Conservation (phyloP, 176 grass and related monocot species). For the Oryza brachyantha region DNA sequence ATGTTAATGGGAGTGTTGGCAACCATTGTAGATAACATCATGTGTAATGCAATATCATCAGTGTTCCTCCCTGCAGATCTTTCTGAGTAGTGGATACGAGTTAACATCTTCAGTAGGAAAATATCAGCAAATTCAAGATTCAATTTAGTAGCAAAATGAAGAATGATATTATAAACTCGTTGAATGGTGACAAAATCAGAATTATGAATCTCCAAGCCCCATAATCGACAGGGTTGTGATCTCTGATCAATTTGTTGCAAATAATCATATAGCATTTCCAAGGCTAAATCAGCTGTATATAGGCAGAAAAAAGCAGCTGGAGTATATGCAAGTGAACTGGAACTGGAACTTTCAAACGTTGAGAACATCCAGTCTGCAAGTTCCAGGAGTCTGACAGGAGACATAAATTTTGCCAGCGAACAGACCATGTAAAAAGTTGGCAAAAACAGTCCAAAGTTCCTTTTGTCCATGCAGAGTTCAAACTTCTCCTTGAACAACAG, state of each 20-base stretch:
- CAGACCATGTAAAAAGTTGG: conserved; percentile 58
- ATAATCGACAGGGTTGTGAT: conserved; percentile 41
- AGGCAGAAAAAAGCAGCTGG: conserved; percentile 56
- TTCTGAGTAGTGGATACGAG: conserved; percentile 42
- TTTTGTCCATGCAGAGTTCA: conserved; percentile 44
- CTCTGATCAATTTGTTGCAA: conserved; percentile 33
- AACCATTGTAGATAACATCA: conserved; percentile 63
- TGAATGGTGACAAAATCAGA: conserved; percentile 55
- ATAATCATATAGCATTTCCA: conserved; percentile 55
- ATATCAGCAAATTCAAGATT: conserved; percentile 75
- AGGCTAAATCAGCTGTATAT: conserved; percentile 57
- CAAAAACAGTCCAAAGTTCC: conserved; percentile 48
- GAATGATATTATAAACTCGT: conserved; percentile 58
- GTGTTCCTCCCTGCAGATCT: conserved; percentile 40
- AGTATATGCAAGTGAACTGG: conserved; percentile 38
- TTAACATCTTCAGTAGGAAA: conserved; percentile 64
- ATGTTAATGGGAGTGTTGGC: conserved; percentile 54
- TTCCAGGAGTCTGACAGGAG: conserved; percentile 69
- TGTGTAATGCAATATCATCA: conserved; percentile 51
- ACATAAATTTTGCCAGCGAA: conserved; percentile 54
- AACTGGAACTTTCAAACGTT: conserved; percentile 32
- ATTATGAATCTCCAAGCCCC: conserved; percentile 39
- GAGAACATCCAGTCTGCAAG: conserved; percentile 79
- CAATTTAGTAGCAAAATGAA: conserved; percentile 55
- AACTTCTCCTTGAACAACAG: conserved; percentile 73